Conservation (phyloP, 1,139 yeast genomes). For the Nakaseomyces uthaithaninus region DNA sequence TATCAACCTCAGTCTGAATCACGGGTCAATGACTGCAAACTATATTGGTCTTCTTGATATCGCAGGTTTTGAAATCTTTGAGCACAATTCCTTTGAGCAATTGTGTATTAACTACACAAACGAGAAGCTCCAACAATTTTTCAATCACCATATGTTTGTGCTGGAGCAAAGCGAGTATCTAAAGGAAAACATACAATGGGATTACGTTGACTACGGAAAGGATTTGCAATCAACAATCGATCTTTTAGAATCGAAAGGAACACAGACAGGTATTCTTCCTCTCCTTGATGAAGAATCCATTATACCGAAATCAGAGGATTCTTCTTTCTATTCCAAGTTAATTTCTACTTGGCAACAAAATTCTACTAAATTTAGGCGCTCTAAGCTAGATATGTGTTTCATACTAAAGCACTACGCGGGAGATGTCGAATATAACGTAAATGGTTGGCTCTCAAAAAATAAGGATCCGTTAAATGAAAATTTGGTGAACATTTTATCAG, state of each 20-base stretch:
- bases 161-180: conserved; percentile 93
- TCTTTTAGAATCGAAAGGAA: conserved; percentile 60
- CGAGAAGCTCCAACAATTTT: conserved; percentile 92
- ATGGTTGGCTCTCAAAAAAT: conserved; percentile 91
- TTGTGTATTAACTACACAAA: conserved; percentile 93
- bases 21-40: conserved; percentile 38
- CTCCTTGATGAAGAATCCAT: conserved; percentile 92
- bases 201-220: conserved; percentile 92
- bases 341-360: conserved; percentile 54
- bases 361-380: conserved; percentile 56
- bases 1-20: conserved; percentile 63
- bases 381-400: conserved; percentile 63
- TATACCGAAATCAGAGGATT: conserved; percentile 83
- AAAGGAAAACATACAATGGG: conserved; percentile 92
- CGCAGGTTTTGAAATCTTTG: conserved; percentile 95
- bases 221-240: conserved; percentile 94
- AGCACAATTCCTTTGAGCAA: conserved; percentile 88
- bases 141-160: conserved; percentile 96
- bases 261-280: conserved; percentile 82
- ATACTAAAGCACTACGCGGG: conserved; percentile 91
- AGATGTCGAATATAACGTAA: conserved; percentile 82
- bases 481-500: conserved; percentile 48
- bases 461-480: conserved; percentile 87
- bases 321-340: conserved; percentile 74
- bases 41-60: conserved; percentile 93